Evolutionary conservation across 1,284 basidiomycete genomes (phyloP).

Genomic region (Lignosus rhinocerotis): DNA sequence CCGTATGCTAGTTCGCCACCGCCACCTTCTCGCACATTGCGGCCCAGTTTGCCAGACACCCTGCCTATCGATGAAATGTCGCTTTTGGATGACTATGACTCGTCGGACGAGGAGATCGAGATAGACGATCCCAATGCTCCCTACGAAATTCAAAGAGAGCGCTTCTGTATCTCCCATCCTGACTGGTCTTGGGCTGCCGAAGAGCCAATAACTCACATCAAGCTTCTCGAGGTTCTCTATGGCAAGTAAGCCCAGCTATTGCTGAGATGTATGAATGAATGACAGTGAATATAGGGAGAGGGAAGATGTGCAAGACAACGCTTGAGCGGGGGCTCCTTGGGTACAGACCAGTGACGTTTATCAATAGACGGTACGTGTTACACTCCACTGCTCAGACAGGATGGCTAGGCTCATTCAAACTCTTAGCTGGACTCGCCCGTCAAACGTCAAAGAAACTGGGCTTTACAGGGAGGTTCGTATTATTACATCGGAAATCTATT

Average conservation of each 20-base stretch:
- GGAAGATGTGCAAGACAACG: constrained; percentile 33
- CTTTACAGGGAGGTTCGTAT: constrained; percentile 5
- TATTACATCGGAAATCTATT: not conserved
- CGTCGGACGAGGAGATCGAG: not conserved
- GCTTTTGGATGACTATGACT: not conserved
- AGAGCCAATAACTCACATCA: not conserved
- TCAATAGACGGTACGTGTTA: constrained; percentile 46
- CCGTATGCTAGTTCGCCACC: not conserved
- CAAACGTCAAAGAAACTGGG: not conserved
- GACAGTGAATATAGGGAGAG: not conserved
- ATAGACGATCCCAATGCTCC: not conserved
- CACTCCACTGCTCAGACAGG: not conserved
- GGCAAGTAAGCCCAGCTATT: not conserved
- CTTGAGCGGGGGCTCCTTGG: constrained; percentile 23
- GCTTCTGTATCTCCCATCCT: not conserved
- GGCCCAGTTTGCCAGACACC: not conserved
- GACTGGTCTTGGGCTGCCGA: not conserved
- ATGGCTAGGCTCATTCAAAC: not conserved
- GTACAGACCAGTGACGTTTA: constrained; percentile 41
- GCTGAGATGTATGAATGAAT: not conserved
- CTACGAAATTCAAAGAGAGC: not conserved
- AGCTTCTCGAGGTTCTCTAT: not conserved
- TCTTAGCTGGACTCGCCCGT: constrained; percentile 21
- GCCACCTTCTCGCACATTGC: not conserved
- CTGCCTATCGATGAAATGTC: not conserved